These are phyloP conservation scores for Parasitella parasitica DNA, from an alignment of 371 early-diverging fungal genomes.

Conservation along the genomic window DNA sequence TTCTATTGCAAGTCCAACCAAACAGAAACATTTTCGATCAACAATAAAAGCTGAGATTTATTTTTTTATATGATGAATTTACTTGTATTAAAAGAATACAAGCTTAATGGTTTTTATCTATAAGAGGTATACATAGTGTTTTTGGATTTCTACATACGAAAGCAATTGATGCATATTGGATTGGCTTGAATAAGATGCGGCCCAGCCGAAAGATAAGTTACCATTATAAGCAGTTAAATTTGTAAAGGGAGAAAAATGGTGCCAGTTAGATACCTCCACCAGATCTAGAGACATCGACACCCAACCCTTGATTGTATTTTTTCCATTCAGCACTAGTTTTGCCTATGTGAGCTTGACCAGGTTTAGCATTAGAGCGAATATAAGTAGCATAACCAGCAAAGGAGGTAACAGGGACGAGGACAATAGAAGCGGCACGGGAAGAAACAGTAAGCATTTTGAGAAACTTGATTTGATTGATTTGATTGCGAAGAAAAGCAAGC, in stretches of 20 bases:
- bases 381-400: conserved; percentile 47
- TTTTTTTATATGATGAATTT: too few relatives aligned
- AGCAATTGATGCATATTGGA: too few relatives aligned
- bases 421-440: conserved; percentile 37
- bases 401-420: conserved; percentile 40
- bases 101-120: too few relatives aligned
- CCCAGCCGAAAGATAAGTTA: not conserved
- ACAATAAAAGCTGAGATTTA: too few relatives aligned
- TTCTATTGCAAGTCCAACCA: too few relatives aligned
- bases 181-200: not conserved
- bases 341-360: conserved; percentile 30
- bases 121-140: too few relatives aligned
- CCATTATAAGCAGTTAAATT: not conserved
- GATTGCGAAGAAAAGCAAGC: not conserved
- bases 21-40: too few relatives aligned
- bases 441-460: conserved; percentile 26
- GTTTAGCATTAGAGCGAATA: conserved; percentile 37
- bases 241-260: too few relatives aligned
- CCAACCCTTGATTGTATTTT: conserved; percentile 45
- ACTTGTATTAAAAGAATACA: too few relatives aligned
- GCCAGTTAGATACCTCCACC: conserved; percentile 45
- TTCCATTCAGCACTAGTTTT: conserved; percentile 30
- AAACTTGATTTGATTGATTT: not conserved
- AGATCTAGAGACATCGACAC: conserved; percentile 48
- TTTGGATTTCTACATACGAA: too few relatives aligned